Conservation (phyloP, 2,329 filamentous ascomycete species). For the Sporothrix inflata region DNA sequence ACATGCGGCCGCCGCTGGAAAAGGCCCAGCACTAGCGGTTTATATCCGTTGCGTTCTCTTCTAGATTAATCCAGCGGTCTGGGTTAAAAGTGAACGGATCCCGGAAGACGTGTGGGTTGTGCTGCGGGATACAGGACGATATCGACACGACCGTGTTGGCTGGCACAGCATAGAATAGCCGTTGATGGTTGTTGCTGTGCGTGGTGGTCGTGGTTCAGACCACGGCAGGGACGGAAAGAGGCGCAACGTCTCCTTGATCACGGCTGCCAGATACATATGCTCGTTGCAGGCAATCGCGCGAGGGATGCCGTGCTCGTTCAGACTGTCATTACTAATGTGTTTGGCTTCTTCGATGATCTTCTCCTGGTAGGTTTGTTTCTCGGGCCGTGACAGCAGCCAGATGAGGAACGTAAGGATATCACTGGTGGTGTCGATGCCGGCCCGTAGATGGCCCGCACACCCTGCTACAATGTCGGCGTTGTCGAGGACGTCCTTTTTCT, state of each 20-base stretch:
- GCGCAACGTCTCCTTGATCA: conserved; percentile 55
- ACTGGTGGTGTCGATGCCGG: conserved; percentile 54
- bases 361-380: conserved; percentile 48
- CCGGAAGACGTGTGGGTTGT: conserved; percentile 35
- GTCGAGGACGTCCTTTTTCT: conserved; percentile 27
- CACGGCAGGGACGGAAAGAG: conserved; percentile 56
- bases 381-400: conserved; percentile 52
- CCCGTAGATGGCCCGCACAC: conserved; percentile 56
- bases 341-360: conserved; percentile 49
- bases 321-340: neutral
- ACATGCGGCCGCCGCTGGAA: too few relatives aligned
- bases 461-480: conserved; percentile 56
- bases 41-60: conserved; percentile 36
- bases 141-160: conserved; percentile 36
- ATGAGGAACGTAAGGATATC: conserved; percentile 56
- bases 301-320: conserved; percentile 40
- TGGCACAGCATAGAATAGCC: conserved; percentile 36
- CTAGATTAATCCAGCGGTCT: conserved; percentile 34
- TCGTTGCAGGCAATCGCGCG: conserved; percentile 44
- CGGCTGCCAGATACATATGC: conserved; percentile 50
- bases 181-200: conserved; percentile 37
- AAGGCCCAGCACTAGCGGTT: conserved; percentile 64
- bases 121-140: conserved; percentile 38
- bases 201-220: conserved; percentile 49
- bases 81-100: conserved; percentile 36